A percentile compares a stretch with the other conserved stretches of the same genome.
Evolutionary conservation across 2,329 filamentous ascomycete genomes (phyloP).

Genomic region (Alternaria conjuncta): DNA sequence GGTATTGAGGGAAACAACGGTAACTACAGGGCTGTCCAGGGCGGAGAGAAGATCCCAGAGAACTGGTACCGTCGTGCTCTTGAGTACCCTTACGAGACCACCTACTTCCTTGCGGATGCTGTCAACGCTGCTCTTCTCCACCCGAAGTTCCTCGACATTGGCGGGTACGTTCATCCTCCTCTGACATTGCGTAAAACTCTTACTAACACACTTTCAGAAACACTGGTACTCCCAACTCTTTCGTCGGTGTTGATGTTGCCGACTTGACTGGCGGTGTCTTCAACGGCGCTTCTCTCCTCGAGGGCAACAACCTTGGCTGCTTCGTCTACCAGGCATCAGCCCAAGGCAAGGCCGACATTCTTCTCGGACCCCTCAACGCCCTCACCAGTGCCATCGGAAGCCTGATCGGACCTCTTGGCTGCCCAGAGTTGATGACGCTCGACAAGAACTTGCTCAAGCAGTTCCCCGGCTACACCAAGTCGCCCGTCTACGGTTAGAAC

Average conservation of each 20-base stretch:
- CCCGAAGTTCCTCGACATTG: conserved; percentile 30
- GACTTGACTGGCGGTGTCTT: conserved; percentile 27
- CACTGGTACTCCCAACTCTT: conserved; percentile 30
- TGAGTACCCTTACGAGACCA: conserved; percentile 28
- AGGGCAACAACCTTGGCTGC: conserved; percentile 29
- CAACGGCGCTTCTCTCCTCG: conserved; percentile 16
- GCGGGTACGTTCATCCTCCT: conserved; percentile 16
- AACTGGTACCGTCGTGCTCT: conserved; percentile 33
- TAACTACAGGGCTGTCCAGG: conserved; percentile 25
- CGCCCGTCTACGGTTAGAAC: conserved; percentile 22
- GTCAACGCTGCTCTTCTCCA: conserved; percentile 25
- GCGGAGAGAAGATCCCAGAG: conserved; percentile 25
- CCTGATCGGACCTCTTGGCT: conserved; percentile 20
- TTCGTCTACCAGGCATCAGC: conserved; percentile 27
- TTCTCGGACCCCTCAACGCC: conserved; percentile 18
- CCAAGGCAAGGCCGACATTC: conserved; percentile 29
- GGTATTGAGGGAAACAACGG: conserved; percentile 22
- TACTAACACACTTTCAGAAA: conserved; percentile 15
- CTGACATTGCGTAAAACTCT: background rate
- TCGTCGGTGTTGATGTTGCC: conserved; percentile 23
- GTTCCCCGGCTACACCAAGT: conserved; percentile 28
- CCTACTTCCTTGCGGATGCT: conserved; percentile 28
- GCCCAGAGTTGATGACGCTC: conserved; percentile 23
- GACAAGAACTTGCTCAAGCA: conserved; percentile 21
- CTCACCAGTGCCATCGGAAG: conserved; percentile 22